Base-by-base conservation (phyloP, 2,329 filamentous ascomycete genomes). In the Coniochaeta sp. region DNA sequence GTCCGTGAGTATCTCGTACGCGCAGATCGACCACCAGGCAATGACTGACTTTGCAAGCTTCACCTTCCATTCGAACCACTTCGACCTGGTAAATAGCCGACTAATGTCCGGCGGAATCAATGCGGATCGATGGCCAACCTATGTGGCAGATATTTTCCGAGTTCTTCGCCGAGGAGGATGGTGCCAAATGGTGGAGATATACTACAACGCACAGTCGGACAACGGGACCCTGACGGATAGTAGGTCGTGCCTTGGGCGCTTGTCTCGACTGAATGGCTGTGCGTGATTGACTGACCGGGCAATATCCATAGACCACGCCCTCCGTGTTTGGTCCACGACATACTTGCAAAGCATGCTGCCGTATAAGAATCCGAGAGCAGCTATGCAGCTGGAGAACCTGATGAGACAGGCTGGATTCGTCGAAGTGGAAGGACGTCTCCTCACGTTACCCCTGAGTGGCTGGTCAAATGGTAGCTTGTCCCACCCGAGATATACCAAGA, bases 151-250 rank as follows among this genome's bases (percentile, higher is more conserved):
- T 59, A 87, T 95, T 54, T 79, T 82, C 57, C 77, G 81, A 20
- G 77, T 90, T 9, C 71, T 91, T 56, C 85, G 82, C 49, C 85
- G 83, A 6, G 86, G 85, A 2, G 91, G 91, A 1, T 96, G 90
- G 89, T 79, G 87, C 53, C 90, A 96, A 63, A 85, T 95, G 78
- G 81, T 89, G n/a, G 91, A 96, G 63, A 80, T 91, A 60, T 90
- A 95, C 62, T 86, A 85, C 66, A 89, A 90, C 57, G 83, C 89
- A 24, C 91, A 95, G 65, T 95, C 89, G 1, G 83, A 92, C 59
- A 95, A 89, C 60, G 90, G 90, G 5, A 83, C 81, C n/a, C 71
- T 94, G 59, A 84, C 81, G 10, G 77, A 84, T 49, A 75, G 82
- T 77, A 62, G 66, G n/a, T n/a, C n/a, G 75, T 26, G 26, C 16